Base-by-base conservation (phyloP, 345 rosid genomes). In the Euphorbia lathyris region DNA sequence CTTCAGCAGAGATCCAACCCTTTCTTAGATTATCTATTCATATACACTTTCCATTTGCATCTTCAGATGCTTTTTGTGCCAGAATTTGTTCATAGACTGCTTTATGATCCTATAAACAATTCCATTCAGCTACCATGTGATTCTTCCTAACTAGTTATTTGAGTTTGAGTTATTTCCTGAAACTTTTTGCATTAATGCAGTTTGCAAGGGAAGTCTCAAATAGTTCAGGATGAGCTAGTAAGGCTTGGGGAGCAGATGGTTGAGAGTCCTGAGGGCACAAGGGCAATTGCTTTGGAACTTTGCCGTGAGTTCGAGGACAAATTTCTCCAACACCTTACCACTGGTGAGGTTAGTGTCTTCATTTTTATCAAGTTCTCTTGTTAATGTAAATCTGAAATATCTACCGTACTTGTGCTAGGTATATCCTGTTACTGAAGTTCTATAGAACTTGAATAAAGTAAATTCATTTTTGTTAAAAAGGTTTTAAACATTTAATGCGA, bases 291-390 rank as follows among this genome's bases (percentile, higher is more conserved):
- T 56, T 86, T 96, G 91, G 96, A 92, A 87, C 88, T 96, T 58
- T 96, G 99, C 74, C 98, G 99, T 71, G 98, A 96, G 74, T 96
- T 92, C 82, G 98, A 96, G 77, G 99, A 96, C 76, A 92, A 86
- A 77, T 96, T 96, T 88, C 98, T 96, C 75, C 87, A 48, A 63
- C 99, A 96, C 81, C 78, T 96, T 64, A 82, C 82, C 14, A 89
- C 94, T 69, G 96, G 96, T 70, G 99, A 96, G 81, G 99, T 96
- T 74, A 87, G 93, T 83, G 60, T 58, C 76, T 70, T 56, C 48
- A 17, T 43, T 43, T 45, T 7, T 16, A 43, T 10, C n/a, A 17
- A 45, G n/a, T n/a, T 12, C 42, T 58, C 9, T 58, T 29, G 58
- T n/a, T 32, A 29, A 20, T 45, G 29, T 1, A 12, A 45, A 50